Percentiles rank a stretch among this genome's conserved stretches.
phyloP scores from a whole-genome alignment of 345 rosid genomes.

The Aquilaria yunnanensis region DNA sequence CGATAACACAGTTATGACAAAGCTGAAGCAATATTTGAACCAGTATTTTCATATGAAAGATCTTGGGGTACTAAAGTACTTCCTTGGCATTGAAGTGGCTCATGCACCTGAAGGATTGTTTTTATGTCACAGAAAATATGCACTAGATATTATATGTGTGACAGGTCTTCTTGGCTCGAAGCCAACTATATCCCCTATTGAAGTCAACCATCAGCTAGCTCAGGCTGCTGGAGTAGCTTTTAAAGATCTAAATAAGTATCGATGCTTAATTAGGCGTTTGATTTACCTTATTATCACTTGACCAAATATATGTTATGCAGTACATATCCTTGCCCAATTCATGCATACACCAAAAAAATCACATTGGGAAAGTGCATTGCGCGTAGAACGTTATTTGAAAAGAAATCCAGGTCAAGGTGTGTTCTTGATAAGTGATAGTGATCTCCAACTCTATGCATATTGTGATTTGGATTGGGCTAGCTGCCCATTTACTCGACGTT shows the following conservation, averaged over 20 bases:
- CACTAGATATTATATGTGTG: background rate
- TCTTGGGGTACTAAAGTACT: background rate
- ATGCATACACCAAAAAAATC: background rate
- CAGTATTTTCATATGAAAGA: background rate
- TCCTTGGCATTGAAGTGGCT: slow-evolving; percentile 1
- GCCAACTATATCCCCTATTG: background rate
- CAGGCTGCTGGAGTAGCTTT: background rate
- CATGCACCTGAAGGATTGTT: background rate
- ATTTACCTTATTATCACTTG: slow-evolving; percentile 5
- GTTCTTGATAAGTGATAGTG: background rate
- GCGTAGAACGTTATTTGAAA: background rate
- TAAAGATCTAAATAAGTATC: background rate
- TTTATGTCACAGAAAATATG: background rate
- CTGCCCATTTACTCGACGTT: background rate
- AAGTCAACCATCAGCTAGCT: background rate
- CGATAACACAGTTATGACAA: background rate
- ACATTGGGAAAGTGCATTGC: background rate
- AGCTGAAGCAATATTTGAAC: background rate
- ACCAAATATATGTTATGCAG: slow-evolving; percentile 1
- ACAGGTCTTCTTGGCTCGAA: background rate
- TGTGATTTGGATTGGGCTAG: background rate
- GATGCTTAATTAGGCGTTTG: slow-evolving; percentile 4
- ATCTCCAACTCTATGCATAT: background rate
- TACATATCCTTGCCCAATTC: slow-evolving; percentile 7
- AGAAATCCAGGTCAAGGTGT: background rate